phyloP scores from a whole-genome alignment of 495 filamentous ascomycete species.

The Neurospora intermedia region DNA sequence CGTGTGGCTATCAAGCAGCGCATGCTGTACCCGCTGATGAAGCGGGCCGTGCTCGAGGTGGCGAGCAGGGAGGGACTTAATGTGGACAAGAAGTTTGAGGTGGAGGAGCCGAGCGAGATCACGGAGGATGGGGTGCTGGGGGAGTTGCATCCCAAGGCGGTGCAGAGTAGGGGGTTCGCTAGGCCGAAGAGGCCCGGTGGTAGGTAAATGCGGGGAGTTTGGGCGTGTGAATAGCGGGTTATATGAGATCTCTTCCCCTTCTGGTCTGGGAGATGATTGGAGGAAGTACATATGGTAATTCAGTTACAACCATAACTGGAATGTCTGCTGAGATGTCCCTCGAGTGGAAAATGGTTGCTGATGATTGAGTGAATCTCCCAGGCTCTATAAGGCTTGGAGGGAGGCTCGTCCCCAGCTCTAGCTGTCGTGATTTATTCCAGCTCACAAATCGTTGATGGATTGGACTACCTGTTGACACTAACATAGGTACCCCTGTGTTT shows the following conservation, averaged over 20 bases:
- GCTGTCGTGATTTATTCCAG: too few species aligned
- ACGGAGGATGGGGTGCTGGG: constrained; percentile 57
- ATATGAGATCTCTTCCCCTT: too few species aligned
- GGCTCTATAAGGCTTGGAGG: too few species aligned
- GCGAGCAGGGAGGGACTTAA: constrained; percentile 60
- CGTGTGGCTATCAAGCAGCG: constrained; percentile 71
- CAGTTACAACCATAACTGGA: not conserved
- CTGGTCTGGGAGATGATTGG: too few species aligned
- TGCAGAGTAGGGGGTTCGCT: constrained; percentile 63
- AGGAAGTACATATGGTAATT: not conserved
- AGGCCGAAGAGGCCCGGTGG: constrained; percentile 83
- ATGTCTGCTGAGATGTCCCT: not conserved
- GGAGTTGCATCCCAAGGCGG: constrained; percentile 64
- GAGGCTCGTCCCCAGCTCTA: too few species aligned
- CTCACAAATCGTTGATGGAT: too few species aligned
- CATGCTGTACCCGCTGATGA: constrained; percentile 88
- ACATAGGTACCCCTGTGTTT: too few species aligned
- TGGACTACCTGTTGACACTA: too few species aligned
- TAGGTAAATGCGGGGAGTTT: not conserved
- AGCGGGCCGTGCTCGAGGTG: constrained; percentile 55
- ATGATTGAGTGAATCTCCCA: too few species aligned
- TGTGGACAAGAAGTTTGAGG: constrained; percentile 61
- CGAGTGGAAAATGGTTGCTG: too few species aligned
- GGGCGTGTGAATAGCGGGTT: not conserved
- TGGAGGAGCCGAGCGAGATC: constrained; percentile 63